phyloP scores from a whole-genome alignment of 768 basidiomycete species.

The Favolaschia claudopus region DNA sequence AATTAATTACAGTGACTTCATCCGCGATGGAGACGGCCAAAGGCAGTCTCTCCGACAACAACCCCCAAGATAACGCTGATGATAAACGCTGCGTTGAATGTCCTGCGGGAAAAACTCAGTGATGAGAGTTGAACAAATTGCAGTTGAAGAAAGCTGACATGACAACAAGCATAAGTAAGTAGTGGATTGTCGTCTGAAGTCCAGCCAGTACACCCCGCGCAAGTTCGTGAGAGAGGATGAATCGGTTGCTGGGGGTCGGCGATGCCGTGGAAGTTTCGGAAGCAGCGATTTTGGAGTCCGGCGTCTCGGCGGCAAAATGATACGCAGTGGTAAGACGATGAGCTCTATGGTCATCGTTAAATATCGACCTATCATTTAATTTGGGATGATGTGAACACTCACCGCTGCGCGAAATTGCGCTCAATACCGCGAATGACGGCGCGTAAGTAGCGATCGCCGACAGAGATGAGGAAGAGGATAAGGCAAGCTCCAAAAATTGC shows the following conservation, averaged over 20 bases:
- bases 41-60: conserved; percentile 26
- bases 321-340: conserved; percentile 3
- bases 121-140: background rate
- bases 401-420: conserved; percentile 8
- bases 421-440: conserved; percentile 12
- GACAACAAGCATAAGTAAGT: conserved; percentile 33
- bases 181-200: conserved; percentile 26
- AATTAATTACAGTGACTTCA: too few species aligned
- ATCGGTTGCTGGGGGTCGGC: background rate
- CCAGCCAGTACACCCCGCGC: conserved; percentile 23
- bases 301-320: background rate
- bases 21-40: conserved; percentile 24
- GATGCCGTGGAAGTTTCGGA: background rate
- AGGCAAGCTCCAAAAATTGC: conserved; percentile 81
- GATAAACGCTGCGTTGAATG: conserved; percentile 29
- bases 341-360: background rate
- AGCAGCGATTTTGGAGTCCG: background rate
- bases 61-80: conserved; percentile 28
- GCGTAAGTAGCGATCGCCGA: conserved; percentile 73
- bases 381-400: background rate
- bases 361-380: background rate
- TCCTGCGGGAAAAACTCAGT: conserved; percentile 17
- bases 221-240: conserved; percentile 32
- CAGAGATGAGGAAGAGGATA: conserved; percentile 68
- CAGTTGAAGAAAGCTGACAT: conserved; percentile 19